phyloP scores from a whole-genome alignment of 192 early-diverging fungal genomes.

The Backusella luteola region DNA sequence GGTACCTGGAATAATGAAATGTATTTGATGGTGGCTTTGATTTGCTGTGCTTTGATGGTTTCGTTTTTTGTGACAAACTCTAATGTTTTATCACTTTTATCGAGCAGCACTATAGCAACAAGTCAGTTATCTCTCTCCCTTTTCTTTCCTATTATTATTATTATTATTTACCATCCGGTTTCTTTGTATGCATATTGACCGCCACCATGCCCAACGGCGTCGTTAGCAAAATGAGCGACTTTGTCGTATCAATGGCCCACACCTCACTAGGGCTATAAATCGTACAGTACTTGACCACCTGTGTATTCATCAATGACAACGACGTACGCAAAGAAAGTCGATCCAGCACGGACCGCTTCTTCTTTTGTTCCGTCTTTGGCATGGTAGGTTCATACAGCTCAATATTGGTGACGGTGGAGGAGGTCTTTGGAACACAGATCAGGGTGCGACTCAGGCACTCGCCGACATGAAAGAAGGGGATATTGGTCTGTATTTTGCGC shows the following conservation, averaged over 20 bases:
- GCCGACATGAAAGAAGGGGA: slow-evolving; percentile 75
- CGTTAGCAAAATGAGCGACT: slow-evolving; percentile 80
- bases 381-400: slow-evolving; percentile 71
- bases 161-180: slow-evolving; percentile 57
- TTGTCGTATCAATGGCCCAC: slow-evolving; percentile 79
- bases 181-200: slow-evolving; percentile 80
- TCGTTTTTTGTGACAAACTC: slow-evolving; percentile 81
- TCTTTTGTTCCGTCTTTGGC: slow-evolving; percentile 38
- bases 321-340: slow-evolving; percentile 31
- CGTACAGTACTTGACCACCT: slow-evolving; percentile 57
- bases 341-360: slow-evolving; percentile 39
- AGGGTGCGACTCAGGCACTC: slow-evolving; percentile 49
- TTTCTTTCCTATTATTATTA: not conserved
- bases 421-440: slow-evolving; percentile 69
- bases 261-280: slow-evolving; percentile 92
- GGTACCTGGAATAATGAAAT: slow-evolving; percentile 80
- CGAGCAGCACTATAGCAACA: slow-evolving; percentile 61
- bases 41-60: slow-evolving; percentile 25
- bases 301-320: not conserved
- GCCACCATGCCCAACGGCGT: slow-evolving; percentile 89
- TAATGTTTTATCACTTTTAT: slow-evolving; percentile 75
- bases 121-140: slow-evolving; percentile 14
- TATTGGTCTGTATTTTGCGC: slow-evolving; percentile 56
- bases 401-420: slow-evolving; percentile 63
- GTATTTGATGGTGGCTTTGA: slow-evolving; percentile 52